Evolutionary conservation across 2,329 filamentous ascomycete genomes (phyloP).

Genomic region (Alternaria arborescens): DNA sequence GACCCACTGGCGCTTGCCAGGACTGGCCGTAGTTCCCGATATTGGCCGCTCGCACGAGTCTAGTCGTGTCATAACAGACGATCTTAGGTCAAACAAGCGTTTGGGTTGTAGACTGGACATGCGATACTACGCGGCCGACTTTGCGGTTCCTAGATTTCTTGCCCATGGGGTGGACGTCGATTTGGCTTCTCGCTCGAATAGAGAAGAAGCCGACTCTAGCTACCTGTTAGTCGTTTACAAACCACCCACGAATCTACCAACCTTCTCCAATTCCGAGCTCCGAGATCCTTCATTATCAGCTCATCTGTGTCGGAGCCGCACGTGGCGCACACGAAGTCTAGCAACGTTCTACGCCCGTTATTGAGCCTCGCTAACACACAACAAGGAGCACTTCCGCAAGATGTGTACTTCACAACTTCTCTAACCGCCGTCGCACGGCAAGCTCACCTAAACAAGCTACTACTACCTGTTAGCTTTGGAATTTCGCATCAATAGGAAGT

Average conservation of each 20-base stretch:
- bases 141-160: background rate
- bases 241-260: no score
- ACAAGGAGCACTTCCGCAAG: conserved; percentile 7
- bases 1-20: conserved; percentile 1
- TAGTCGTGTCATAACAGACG: background rate
- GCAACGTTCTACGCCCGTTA: background rate
- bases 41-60: conserved; percentile 1
- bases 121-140: background rate
- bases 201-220: no score
- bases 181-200: background rate
- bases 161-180: background rate
- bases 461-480: background rate
- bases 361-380: background rate
- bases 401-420: background rate
- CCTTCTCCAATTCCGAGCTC: background rate
- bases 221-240: background rate
- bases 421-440: background rate
- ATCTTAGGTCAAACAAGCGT: background rate
- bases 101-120: background rate
- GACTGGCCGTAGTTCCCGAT: background rate
- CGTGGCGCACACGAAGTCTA: background rate
- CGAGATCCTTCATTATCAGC: background rate
- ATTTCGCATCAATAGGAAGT: conserved; percentile 20
- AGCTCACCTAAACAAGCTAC: background rate
- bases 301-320: background rate